These are phyloP conservation scores for Hansenula anomala DNA, from an alignment of 1,139 yeast genomes.

Conservation along the genomic window DNA sequence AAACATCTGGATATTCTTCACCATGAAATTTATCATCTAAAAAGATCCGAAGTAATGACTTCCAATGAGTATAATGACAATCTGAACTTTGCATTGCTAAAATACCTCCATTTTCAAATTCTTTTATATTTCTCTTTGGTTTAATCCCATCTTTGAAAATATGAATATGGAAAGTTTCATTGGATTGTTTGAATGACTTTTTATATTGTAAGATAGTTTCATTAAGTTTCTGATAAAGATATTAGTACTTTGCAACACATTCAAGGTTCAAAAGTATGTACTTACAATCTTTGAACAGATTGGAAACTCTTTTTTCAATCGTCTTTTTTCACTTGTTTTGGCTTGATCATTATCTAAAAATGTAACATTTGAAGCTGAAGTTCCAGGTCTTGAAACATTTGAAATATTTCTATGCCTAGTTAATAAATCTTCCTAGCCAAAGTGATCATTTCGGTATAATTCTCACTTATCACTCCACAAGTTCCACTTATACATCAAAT, in stretches of 20 bases:
- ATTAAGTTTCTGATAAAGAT: constrained; percentile 1
- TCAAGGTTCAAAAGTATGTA: too few relatives aligned
- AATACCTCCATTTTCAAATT: background rate
- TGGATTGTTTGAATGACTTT: background rate
- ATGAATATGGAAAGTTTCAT: constrained; percentile 5
- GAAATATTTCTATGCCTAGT: too few relatives aligned
- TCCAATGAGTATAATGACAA: constrained; percentile 1
- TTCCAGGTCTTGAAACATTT: background rate
- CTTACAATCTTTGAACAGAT: constrained; percentile 4
- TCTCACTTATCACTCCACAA: constrained; percentile 2
- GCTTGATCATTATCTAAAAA: background rate
- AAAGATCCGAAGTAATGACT: constrained; percentile 2
- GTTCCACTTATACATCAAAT: constrained; percentile 5
- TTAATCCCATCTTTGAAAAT: constrained; percentile 6
- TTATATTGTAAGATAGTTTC: constrained; percentile 4
- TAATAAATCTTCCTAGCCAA: too few relatives aligned
- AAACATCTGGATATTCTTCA: constrained; percentile 1
- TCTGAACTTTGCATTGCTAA: constrained; percentile 3
- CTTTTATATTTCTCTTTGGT: constrained; percentile 1
- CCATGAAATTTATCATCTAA: constrained; percentile 5
- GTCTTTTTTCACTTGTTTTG: background rate
- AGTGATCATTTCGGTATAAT: background rate
- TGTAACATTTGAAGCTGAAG: background rate
- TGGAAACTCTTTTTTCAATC: background rate
- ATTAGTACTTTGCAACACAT: background rate